Evolutionary conservation across 495 filamentous ascomycete genomes (phyloP), one percentile per base, ranked within the genome.

Genomic region (Hypoxylon rickii): DNA sequence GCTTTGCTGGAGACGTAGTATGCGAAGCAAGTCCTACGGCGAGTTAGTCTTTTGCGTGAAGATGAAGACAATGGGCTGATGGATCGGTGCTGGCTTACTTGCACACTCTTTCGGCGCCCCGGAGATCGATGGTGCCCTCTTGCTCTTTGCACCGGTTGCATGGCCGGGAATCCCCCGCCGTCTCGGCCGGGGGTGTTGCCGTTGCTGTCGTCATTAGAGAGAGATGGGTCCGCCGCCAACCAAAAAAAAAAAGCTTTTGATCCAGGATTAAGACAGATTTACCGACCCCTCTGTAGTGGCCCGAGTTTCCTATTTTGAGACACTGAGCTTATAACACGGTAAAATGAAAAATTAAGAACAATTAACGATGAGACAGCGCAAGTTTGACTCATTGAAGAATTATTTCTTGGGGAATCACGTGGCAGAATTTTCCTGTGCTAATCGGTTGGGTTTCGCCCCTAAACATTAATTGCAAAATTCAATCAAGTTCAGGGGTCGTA

Each of bases 1-100:
- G 85, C 81, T 66, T 97, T 97, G 46, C 80, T 84, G 20, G 77
- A 70, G 45, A 92, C 77, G 70, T 91, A 96, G 63, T 79, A 79
- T 43, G 77, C 67, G 71, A 94, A 96, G 70, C 93, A 97, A 31
- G 80, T 71, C 34, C 90, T 93, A 7, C 12, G 51, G 19, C 3
- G 11, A 20, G 19, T 13, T 22, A 12, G 39, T 34, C 1, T 34
- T 47, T n/a, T n/a, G n/a, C n/a, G n/a, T n/a, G n/a, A n/a, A n/a
- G n/a, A n/a, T n/a, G n/a, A n/a, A n/a, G n/a, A n/a, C n/a, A n/a
- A n/a, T n/a, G n/a, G n/a, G n/a, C n/a, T n/a, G n/a, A n/a, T n/a
- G n/a, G n/a, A n/a, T n/a, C n/a, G n/a, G n/a, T n/a, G n/a, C n/a
- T 43, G n/a, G 68, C 71, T 11, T 56, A 74, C 74, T 63, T 38